A percentile compares a stretch with the other conserved stretches of the same genome.
phyloP scores from a whole-genome alignment of 2,329 filamentous ascomycete genomes.

The Clarireedia homoeocarpa region DNA sequence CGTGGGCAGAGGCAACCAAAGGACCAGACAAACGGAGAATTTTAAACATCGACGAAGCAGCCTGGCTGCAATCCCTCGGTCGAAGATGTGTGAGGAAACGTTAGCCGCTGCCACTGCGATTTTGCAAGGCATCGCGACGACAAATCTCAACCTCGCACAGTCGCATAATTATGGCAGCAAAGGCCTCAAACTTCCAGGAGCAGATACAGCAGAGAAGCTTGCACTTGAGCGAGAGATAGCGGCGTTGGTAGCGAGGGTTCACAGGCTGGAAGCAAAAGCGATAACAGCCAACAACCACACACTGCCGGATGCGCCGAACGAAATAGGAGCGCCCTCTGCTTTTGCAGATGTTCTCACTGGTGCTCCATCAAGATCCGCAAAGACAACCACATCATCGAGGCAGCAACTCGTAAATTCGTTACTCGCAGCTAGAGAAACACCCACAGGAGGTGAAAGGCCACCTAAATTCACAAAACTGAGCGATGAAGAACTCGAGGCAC shows the following conservation, averaged over 20 bases:
- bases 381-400: conserved; percentile 21
- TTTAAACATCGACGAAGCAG: conserved; percentile 12
- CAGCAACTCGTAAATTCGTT: conserved; percentile 35
- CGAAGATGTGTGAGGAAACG: conserved; percentile 38
- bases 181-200: conserved; percentile 65
- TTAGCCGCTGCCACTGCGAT: conserved; percentile 47
- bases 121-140: conserved; percentile 42
- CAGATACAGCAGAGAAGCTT: conserved; percentile 66
- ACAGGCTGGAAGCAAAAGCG: conserved; percentile 74
- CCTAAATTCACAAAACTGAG: conserved; percentile 43
- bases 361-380: conserved; percentile 28
- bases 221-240: conserved; percentile 76
- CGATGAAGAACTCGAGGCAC: conserved; percentile 75
- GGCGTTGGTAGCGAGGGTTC: conserved; percentile 68
- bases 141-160: conserved; percentile 16
- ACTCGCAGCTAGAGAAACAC: conserved; percentile 24
- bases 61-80: conserved; percentile 19
- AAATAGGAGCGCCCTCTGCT: conserved; percentile 59
- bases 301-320: conserved; percentile 76
- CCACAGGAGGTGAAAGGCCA: conserved; percentile 22
- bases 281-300: conserved; percentile 47
- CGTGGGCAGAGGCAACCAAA: not conserved
- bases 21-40: conserved; percentile 11
- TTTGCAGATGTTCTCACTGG: conserved; percentile 46
- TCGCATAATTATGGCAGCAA: conserved; percentile 15